Evolutionary conservation across 2,329 filamentous ascomycete species (phyloP).

Genomic region (Fusarium penzigii): DNA sequence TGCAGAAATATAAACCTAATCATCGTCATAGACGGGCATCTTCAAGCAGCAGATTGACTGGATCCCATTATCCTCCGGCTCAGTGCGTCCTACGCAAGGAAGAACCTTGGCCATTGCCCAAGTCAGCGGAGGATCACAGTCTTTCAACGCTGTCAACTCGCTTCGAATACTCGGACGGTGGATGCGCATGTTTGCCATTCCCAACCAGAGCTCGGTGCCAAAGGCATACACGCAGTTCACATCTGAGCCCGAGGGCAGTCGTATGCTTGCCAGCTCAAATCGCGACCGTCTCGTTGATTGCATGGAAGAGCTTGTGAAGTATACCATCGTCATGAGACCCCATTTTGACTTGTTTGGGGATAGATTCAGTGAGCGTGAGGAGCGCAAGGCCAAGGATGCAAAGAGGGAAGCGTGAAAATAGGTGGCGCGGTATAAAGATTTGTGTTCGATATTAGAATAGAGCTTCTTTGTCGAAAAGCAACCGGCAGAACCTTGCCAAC

Average conservation of each 20-base stretch:
- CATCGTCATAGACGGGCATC: conserved; percentile 50
- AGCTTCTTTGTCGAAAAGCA: background rate
- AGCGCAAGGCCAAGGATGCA: conserved; percentile 30
- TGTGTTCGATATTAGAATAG: background rate
- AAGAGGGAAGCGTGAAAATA: background rate
- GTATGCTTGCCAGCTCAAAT: conserved; percentile 57
- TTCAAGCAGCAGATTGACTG: conserved; percentile 74
- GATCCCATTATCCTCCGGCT: conserved; percentile 63
- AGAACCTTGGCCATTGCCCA: conserved; percentile 63
- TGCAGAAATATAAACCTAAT: background rate
- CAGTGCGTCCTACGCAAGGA: conserved; percentile 66
- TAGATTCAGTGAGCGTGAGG: conserved; percentile 60
- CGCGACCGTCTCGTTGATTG: conserved; percentile 63
- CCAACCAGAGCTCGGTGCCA: conserved; percentile 66
- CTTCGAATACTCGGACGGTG: conserved; percentile 66
- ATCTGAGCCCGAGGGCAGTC: conserved; percentile 48
- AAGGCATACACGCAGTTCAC: conserved; percentile 63
- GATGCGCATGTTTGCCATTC: conserved; percentile 70
- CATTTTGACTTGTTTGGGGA: conserved; percentile 63
- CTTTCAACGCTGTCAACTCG: conserved; percentile 67
- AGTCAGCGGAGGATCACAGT: conserved; percentile 65
- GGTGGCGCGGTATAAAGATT: background rate
- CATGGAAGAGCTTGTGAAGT: conserved; percentile 72
- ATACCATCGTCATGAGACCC: conserved; percentile 64
- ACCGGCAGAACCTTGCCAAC: background rate